Percentiles rank a stretch among this genome's conserved stretches.
Conservation (phyloP, 1,139 yeast species). For the Suhomyces yuchorum region DNA sequence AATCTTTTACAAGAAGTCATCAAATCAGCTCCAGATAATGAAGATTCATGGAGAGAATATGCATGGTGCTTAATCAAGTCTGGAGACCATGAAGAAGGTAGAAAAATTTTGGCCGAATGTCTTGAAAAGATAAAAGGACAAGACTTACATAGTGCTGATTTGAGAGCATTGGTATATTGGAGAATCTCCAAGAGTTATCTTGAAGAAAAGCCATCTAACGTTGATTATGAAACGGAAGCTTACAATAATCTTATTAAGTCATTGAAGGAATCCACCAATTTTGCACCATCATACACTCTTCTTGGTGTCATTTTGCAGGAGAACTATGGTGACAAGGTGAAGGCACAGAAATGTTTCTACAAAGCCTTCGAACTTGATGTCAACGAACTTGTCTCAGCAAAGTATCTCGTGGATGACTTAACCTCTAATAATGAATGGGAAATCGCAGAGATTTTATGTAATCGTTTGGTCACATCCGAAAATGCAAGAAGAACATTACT, state of each 20-base stretch:
- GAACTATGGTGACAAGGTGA: conserved; percentile 55
- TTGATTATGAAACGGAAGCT: conserved; percentile 37
- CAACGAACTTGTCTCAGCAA: conserved; percentile 74
- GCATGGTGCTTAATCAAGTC: conserved; percentile 77
- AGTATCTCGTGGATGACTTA: conserved; percentile 67
- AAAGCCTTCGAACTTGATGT: conserved; percentile 88
- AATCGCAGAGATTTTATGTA: conserved; percentile 74
- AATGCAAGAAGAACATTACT: conserved; percentile 54
- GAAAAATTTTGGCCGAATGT: conserved; percentile 49
- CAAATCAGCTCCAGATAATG: conserved; percentile 51
- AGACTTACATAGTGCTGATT: conserved; percentile 54
- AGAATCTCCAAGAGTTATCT: conserved; percentile 65
- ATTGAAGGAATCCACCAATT: conserved; percentile 61
- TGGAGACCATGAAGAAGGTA: conserved; percentile 55
- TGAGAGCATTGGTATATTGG: conserved; percentile 67
- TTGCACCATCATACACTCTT: conserved; percentile 78
- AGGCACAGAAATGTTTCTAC: conserved; percentile 86
- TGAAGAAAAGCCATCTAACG: conserved; percentile 23
- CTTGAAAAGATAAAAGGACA: conserved; percentile 49
- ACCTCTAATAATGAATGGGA: conserved; percentile 78
- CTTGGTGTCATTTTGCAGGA: conserved; percentile 71
- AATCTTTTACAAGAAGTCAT: conserved; percentile 54
- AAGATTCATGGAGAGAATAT: conserved; percentile 66
- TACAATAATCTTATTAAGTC: conserved; percentile 63
- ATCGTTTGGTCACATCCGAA: conserved; percentile 64